A percentile compares a stretch with the other conserved stretches of the same genome.
phyloP scores from a whole-genome alignment of 202 grass and related monocot species.

The Setaria viridis region DNA sequence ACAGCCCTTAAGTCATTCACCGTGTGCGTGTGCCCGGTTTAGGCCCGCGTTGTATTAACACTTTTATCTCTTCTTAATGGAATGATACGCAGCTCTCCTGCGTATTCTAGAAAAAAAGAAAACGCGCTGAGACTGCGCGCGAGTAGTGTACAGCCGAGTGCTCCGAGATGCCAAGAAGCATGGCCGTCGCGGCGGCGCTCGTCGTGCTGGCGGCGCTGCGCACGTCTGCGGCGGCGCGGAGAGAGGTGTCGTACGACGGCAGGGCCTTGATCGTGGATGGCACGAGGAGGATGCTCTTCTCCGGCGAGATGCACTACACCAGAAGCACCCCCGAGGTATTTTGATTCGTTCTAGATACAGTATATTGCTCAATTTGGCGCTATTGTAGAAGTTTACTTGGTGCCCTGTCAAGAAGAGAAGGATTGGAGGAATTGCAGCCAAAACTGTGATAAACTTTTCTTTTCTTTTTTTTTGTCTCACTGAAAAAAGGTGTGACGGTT shows the following conservation, averaged over 20 bases:
- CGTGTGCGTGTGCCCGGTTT: too few species aligned
- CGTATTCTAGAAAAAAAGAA: too few species aligned
- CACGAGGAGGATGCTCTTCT: conserved; percentile 66
- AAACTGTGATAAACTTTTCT: neutral
- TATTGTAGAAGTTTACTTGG: neutral
- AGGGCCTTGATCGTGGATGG: conserved; percentile 73
- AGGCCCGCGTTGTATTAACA: too few species aligned
- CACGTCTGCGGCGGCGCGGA: neutral
- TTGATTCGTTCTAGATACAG: neutral
- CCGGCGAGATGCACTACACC: conserved; percentile 77
- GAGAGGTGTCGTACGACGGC: conserved; percentile 52
- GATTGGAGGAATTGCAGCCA: neutral
- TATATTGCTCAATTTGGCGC: neutral
- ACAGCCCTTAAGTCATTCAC: too few species aligned
- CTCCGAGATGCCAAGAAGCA: conserved; percentile 15
- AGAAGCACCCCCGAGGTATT: conserved; percentile 81
- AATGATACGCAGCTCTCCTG: too few species aligned
- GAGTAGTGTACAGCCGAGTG: neutral
- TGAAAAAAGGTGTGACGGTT: neutral
- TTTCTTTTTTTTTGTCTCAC: neutral
- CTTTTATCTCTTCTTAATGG: too few species aligned
- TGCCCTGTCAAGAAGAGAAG: neutral
- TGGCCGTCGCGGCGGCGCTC: conserved; percentile 5
- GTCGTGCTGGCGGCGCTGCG: conserved; percentile 11
- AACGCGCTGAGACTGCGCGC: neutral